Base-by-base conservation (phyloP, 2,329 filamentous ascomycete genomes). In the Cladophialophora yegresii region DNA sequence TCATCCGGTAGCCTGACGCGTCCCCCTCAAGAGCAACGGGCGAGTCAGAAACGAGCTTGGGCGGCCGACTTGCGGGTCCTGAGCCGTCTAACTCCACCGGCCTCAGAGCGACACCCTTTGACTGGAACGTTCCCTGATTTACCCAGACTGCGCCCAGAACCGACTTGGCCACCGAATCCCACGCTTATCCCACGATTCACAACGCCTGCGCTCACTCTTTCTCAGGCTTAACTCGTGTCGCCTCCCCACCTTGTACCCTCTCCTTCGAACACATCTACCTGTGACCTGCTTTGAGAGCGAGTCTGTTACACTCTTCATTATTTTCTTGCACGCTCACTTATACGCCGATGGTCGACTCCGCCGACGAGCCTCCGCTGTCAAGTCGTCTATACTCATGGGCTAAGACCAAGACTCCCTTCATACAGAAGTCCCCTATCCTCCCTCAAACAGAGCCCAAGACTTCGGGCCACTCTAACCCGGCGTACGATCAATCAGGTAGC, bases 281-380 rank as follows among this genome's bases (percentile, higher is more conserved):
- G 54, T 57, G 60, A 63, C 63, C 61, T 67, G 68, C 66, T 70
- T 70, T 66, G 56, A 65, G 49, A 68, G 66, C 66, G 67, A 63
- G 68, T 61, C 68, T 70, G 62, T 64, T 65, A 61, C 56, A 61
- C 58, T 26, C 9, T 63, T 61, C 63, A 62, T 23, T 47, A 67
- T 62, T 68, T 55, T 64, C 63, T 63, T 65, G 23, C 36, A 66
- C 56, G 54, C 60, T 55, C 43, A 65, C 45, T 65, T 67, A 62
- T 70, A 65, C 66, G 70, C 70, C 79, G 81, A 84, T 84, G 82
- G 82, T 82, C 82, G 80, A 83, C 79, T 75, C 79, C 72, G 77
- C 78, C 77, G 80, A 84, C 78, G 77, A 81, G 65, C 77, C 78
- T 73, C 78, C 78, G 75, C 75, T 79, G 78, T 73, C 77, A 78